phyloP scores from a whole-genome alignment of 805 yeast species.

The Clavispora carvajalis region DNA sequence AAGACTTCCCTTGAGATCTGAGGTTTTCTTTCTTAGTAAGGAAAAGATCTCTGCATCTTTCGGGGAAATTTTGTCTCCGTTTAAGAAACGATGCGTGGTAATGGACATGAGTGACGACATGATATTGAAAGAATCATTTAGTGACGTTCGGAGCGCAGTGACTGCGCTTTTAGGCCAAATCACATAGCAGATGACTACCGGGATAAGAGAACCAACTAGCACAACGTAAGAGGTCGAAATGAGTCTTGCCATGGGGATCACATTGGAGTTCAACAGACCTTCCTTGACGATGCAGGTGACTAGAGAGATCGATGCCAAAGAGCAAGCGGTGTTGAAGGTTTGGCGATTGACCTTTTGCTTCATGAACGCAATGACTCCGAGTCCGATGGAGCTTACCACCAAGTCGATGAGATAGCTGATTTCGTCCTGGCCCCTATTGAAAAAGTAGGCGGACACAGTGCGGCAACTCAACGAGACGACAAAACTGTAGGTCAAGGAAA shows the following conservation, averaged over 20 bases:
- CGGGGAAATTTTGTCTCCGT: conserved; percentile 40
- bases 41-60: conserved; percentile 34
- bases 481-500: conserved; percentile 51
- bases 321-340: conserved; percentile 77
- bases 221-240: conserved; percentile 54
- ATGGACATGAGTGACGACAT: conserved; percentile 46
- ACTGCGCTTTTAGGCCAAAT: conserved; percentile 62
- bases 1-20: conserved; percentile 34
- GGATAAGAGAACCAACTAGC: conserved; percentile 51
- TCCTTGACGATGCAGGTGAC: conserved; percentile 71
- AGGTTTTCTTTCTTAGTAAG: conserved; percentile 36
- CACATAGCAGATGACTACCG: conserved; percentile 56
- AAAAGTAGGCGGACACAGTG: conserved; percentile 43
- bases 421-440: conserved; percentile 40
- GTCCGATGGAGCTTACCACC: conserved; percentile 45
- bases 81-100: conserved; percentile 45
- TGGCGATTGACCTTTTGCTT: conserved; percentile 63
- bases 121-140: conserved; percentile 48
- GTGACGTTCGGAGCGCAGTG: conserved; percentile 34
- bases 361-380: conserved; percentile 64
- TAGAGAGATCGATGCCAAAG: conserved; percentile 65
- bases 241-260: conserved; percentile 51
- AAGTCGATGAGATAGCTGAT: conserved; percentile 52
- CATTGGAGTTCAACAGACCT: conserved; percentile 56
- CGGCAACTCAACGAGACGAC: conserved; percentile 49